phyloP scores from a whole-genome alignment of 2,329 filamentous ascomycete species.

The Diaporthe ampelina region DNA sequence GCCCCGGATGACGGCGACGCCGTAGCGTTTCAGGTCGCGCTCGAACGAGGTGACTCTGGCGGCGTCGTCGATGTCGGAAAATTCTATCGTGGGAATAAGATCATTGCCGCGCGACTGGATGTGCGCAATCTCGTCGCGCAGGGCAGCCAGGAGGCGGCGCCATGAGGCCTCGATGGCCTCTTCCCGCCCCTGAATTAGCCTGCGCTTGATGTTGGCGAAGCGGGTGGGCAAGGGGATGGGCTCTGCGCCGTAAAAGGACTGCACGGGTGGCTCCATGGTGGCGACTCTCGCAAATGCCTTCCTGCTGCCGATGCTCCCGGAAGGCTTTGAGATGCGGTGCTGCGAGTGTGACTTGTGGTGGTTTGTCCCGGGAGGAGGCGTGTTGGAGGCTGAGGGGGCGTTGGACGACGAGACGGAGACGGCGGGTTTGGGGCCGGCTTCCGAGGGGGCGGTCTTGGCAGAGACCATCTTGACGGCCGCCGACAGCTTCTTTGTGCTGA shows the following conservation, averaged over 20 bases:
- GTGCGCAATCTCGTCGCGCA: slow-evolving; percentile 65
- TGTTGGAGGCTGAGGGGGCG: slow-evolving; percentile 13
- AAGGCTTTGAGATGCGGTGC: slow-evolving; percentile 39
- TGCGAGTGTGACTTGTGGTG: slow-evolving; percentile 40
- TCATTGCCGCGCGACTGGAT: slow-evolving; percentile 65
- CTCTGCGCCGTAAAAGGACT: slow-evolving; percentile 70
- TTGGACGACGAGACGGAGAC: slow-evolving; percentile 24
- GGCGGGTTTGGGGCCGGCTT: slow-evolving; percentile 32
- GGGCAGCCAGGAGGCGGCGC: slow-evolving; percentile 65
- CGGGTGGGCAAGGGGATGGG: slow-evolving; percentile 71
- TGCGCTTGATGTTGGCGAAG: slow-evolving; percentile 69
- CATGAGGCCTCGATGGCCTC: slow-evolving; percentile 67
- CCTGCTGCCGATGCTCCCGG: slow-evolving; percentile 40
- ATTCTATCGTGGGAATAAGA: slow-evolving; percentile 70
- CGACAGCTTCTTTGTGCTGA: slow-evolving; percentile 41
- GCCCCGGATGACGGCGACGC: slow-evolving; percentile 75
- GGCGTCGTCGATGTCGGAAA: slow-evolving; percentile 61
- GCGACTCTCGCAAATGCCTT: slow-evolving; percentile 47
- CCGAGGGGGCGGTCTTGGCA: slow-evolving; percentile 37
- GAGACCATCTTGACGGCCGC: slow-evolving; percentile 41
- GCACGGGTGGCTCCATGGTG: slow-evolving; percentile 63
- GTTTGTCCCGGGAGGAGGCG: slow-evolving; percentile 27
- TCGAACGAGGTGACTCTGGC: slow-evolving; percentile 68
- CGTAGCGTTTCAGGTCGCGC: slow-evolving; percentile 70
- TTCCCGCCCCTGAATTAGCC: slow-evolving; percentile 68